Evolutionary conservation across 2,329 filamentous ascomycete species (phyloP), one percentile per base, ranked within the genome.

Genomic region (Raffaelea ambrosiae): DNA sequence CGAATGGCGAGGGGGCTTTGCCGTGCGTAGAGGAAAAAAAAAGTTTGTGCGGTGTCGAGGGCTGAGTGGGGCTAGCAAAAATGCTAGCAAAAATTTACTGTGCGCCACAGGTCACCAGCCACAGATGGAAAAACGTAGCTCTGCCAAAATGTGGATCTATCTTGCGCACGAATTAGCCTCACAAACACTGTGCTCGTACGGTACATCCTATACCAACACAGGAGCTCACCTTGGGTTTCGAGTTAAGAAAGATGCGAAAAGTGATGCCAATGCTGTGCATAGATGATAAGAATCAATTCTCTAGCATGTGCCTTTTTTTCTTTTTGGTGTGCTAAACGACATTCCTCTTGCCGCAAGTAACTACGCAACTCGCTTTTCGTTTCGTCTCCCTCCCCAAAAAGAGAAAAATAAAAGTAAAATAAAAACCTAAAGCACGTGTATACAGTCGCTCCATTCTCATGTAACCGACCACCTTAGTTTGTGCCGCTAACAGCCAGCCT

Each of bases 401-500:
- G 26, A 29, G 13, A 29, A 13, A 29, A 29, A 29, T 29, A 29
- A 13, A 7, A 29, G 13, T 13, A 29, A 29, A 7, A 7, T 29
- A 7, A 29, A 7, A 7, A 13, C 26, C 26, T 7, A 7, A 29
- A 29, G 7, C 26, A 13, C 26, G 7, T 29, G 26, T 29, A 13
- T 29, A 29, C 13, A 29, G 26, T 29, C 26, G 7, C 13, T 29
- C 26, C 7, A n/a, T n/a, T n/a, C n/a, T 10, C 31, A n/a, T 40
- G 22, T 44, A 31, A 43, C 22, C 18, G 7, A 8, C 46, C 29
- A 40, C 38, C 31, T 48, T 67, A 82, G 57, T 77, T 83, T 8
- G 79, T 82, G 48, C 79, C 79, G 53, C 78, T 82, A 16, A 83
- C 79, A 46, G 79, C 79, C 62, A 83, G 66, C 59, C 77, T 75